These are phyloP conservation scores for Barnettozyma populi DNA, from an alignment of 805 yeast genomes.

Conservation along the genomic window DNA sequence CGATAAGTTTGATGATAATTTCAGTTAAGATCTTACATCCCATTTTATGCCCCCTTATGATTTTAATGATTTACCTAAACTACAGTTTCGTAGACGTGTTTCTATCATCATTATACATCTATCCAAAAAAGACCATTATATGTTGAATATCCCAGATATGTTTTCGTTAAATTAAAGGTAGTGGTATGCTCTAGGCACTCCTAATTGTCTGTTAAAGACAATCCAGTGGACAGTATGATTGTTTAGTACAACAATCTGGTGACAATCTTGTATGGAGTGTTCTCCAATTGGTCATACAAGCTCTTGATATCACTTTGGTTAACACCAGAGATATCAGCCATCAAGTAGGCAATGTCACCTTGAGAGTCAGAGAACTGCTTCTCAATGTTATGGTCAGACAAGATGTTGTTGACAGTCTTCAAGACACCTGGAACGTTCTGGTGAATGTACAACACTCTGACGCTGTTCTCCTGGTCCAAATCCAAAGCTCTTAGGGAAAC, in stretches of 20 bases:
- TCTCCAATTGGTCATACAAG: constrained; percentile 78
- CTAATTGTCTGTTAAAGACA: constrained; percentile 9
- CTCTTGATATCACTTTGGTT: constrained; percentile 75
- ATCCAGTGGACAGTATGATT: not conserved
- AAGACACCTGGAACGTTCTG: constrained; percentile 98
- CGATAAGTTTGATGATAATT: constrained; percentile 10
- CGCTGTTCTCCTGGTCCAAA: constrained; percentile 80
- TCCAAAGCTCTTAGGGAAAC: constrained; percentile 84
- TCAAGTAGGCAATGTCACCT: constrained; percentile 93
- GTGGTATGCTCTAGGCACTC: not conserved
- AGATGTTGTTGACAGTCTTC: constrained; percentile 93
- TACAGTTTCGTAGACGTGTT: not conserved
- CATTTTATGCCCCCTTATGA: not conserved
- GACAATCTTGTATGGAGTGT: constrained; percentile 84
- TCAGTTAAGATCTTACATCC: not conserved
- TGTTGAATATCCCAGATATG: constrained; percentile 13
- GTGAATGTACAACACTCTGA: constrained; percentile 93
- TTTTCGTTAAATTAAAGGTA: constrained; percentile 1
- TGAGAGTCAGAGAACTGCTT: constrained; percentile 97
- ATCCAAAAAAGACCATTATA: constrained; percentile 1
- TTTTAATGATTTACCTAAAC: not conserved
- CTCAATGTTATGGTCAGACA: constrained; percentile 92
- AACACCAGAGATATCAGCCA: constrained; percentile 95
- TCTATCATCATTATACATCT: constrained; percentile 3
- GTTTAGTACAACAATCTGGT: constrained; percentile 83